phyloP scores from a whole-genome alignment of 352 stramenopile species.

The Salisapilia sapeloensis region DNA sequence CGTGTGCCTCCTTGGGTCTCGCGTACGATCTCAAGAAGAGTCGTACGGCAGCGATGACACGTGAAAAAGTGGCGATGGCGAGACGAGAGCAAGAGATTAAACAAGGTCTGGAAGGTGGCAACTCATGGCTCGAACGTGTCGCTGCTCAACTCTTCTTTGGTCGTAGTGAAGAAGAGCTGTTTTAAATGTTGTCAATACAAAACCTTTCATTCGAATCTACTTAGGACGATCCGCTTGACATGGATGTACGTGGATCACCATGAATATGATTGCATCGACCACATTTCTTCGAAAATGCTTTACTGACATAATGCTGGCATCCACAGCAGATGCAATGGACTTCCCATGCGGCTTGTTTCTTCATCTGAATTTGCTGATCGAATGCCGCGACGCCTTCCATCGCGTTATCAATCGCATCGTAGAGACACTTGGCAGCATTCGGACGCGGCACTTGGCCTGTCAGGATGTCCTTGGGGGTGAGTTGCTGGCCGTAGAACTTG shows the following conservation, averaged over 20 bases:
- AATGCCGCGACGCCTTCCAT: constrained; percentile 56
- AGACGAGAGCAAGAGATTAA: constrained; percentile 41
- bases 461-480: constrained; percentile 65
- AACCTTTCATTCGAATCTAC: no score
- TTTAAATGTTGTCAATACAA: no score
- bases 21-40: constrained; percentile 92
- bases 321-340: constrained; percentile 25
- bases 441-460: constrained; percentile 32
- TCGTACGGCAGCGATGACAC: constrained; percentile 54
- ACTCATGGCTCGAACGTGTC: constrained; percentile 39
- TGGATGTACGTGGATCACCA: no score
- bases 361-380: constrained; percentile 11
- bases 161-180: constrained; percentile 61
- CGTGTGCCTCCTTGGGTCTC: constrained; percentile 82
- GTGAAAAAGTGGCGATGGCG: constrained; percentile 49
- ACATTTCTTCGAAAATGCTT: constrained; percentile 61
- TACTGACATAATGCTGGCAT: constrained; percentile 36
- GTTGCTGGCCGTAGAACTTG: constrained; percentile 87
- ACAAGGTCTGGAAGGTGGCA: constrained; percentile 16
- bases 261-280: background rate
- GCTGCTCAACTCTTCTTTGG: constrained; percentile 61
- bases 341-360: constrained; percentile 5
- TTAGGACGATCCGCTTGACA: no score
- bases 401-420: constrained; percentile 53
- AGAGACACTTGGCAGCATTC: constrained; percentile 49